A percentile compares a stretch with the other conserved stretches of the same genome.
Conservation (phyloP, 208 protist species). For the Leishmania mexicana region DNA sequence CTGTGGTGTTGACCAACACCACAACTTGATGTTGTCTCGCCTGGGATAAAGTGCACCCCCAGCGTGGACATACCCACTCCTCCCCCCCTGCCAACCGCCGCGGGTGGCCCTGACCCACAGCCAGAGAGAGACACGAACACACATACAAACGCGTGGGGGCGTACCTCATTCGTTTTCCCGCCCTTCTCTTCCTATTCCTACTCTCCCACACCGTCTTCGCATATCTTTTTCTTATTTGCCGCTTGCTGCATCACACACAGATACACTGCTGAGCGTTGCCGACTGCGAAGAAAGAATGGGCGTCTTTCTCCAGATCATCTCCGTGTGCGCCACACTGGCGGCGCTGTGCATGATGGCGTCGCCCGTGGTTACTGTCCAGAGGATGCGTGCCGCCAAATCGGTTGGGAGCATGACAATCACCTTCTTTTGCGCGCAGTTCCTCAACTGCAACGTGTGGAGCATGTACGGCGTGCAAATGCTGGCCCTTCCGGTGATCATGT, state of each 20-base stretch:
- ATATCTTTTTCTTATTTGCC: neutral
- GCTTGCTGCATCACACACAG: neutral
- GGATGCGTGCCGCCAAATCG: constrained; percentile 38
- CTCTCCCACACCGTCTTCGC: neutral
- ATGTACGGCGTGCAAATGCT: constrained; percentile 53
- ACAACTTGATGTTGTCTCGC: neutral
- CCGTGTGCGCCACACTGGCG: constrained; percentile 42
- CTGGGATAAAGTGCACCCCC: neutral
- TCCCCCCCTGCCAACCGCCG: neutral
- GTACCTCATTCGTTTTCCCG: neutral
- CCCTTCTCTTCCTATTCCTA: neutral
- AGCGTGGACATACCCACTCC: neutral
- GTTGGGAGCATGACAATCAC: constrained; percentile 60
- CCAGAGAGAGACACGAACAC: neutral
- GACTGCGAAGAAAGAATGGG: constrained; percentile 15
- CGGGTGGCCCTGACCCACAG: neutral
- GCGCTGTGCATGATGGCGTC: constrained; percentile 59
- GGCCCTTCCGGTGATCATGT: constrained; percentile 45
- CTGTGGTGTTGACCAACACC: neutral
- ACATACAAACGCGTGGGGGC: neutral
- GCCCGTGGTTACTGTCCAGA: constrained; percentile 53
- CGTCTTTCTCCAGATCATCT: constrained; percentile 40
- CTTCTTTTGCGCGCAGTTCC: constrained; percentile 69
- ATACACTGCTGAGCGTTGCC: neutral
- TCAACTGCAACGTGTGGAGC: constrained; percentile 68